phyloP scores from a whole-genome alignment of 345 rosid species.

The Heritiera fomes region DNA sequence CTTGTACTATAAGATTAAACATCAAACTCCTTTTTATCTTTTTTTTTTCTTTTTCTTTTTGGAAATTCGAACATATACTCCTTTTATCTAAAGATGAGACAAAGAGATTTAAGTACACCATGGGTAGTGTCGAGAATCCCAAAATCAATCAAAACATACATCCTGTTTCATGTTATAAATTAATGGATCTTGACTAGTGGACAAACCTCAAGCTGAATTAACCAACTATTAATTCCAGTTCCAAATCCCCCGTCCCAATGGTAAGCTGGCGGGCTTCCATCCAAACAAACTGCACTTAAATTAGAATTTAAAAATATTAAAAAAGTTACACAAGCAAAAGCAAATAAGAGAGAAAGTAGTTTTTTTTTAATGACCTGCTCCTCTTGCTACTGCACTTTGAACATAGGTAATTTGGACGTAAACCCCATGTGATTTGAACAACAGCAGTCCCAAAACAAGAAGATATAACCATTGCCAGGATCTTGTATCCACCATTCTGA shows the following conservation, averaged over 20 bases:
- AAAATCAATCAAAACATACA: not conserved
- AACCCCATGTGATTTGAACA: slow-evolving; percentile 48
- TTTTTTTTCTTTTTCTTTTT: no score
- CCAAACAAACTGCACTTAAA: slow-evolving; percentile 72
- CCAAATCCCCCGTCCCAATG: slow-evolving; percentile 77
- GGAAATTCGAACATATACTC: not conserved
- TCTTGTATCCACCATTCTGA: slow-evolving; percentile 64
- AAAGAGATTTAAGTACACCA: not conserved
- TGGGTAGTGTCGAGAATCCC: not conserved
- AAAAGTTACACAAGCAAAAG: not conserved
- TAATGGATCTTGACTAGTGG: not conserved
- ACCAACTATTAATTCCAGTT: slow-evolving; percentile 77
- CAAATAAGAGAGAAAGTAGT: not conserved
- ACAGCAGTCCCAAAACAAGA: slow-evolving; percentile 38
- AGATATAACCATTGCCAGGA: slow-evolving; percentile 47
- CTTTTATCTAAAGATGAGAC: not conserved
- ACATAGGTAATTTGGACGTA: slow-evolving; percentile 60
- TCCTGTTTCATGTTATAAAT: not conserved
- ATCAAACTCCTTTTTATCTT: not conserved
- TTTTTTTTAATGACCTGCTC: slow-evolving; percentile 57
- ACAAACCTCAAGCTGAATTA: slow-evolving; percentile 81
- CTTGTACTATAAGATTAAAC: not conserved
- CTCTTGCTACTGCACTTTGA: slow-evolving; percentile 64
- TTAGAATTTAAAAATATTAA: slow-evolving; percentile 1
- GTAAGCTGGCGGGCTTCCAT: slow-evolving; percentile 97